Evolutionary conservation across 352 stramenopile species (phyloP), one percentile per base, ranked within the genome.

Genomic region (Globisporangium ultimum): DNA sequence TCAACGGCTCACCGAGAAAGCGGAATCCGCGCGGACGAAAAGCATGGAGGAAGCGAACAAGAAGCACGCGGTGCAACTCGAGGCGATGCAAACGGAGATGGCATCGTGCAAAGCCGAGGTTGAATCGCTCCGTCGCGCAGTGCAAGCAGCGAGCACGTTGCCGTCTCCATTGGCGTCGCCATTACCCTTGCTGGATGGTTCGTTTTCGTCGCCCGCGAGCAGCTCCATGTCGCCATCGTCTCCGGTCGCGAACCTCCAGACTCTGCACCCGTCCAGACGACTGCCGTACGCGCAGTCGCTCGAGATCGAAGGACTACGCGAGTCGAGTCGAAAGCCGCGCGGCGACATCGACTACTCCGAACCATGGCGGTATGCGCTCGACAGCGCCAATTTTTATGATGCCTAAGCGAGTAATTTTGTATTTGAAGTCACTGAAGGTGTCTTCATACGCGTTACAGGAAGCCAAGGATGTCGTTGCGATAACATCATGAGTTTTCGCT

Each of bases 271-370:
- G 8, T 70, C 72, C 5, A 64, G 72, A 17, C 80, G 84, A 1
- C 60, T 93, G 54, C 84, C 82, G n/a, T 93, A 93, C 49, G 84
- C 84, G 9, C 80, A 87, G 38, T 87, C 68, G 13, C 72, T 93
- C 21, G 84, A 93, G 59, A 89, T 93, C 46, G 84, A 93, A 68
- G 84, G 84, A 0, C 34, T 93, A 11, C 82, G 84, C 3, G 84
- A 93, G 58, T 93, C 84, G 9, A 85, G 76, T 38, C 64, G 66
- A 47, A 72, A 78, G 41, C 67, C 70, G 17, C 55, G 74, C 3
- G 63, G 70, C 1, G 65, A 63, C 17, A 64, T 80, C 10, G 68
- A 77, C 49, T 83, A 83, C 60, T 75, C 74, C 10, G 71, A 77
- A 55, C 55, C 63, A 9, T 77, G 58, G 62, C 64, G 68, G 42